Evolutionary conservation across 208 protist species (phyloP).

Genomic region (Dictyostelium gargantuum): DNA sequence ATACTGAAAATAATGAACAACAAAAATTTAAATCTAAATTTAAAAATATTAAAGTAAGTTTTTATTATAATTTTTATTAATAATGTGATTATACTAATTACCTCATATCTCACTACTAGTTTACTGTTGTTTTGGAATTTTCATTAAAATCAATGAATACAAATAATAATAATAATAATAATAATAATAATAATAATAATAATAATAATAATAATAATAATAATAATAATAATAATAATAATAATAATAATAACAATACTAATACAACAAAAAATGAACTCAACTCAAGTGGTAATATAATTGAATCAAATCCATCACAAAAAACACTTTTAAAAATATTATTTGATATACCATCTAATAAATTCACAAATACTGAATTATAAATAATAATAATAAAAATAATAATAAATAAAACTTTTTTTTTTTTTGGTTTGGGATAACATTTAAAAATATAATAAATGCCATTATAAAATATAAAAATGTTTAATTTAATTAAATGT

Average conservation of each 20-base stretch:
- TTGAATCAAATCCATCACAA: neutral
- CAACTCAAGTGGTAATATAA: neutral
- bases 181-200: neutral
- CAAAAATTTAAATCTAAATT: neutral
- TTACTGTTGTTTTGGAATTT: neutral
- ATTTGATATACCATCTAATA: slow-evolving; percentile 30
- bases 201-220: neutral
- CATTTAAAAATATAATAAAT: no score
- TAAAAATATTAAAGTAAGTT: neutral
- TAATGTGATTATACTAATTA: neutral
- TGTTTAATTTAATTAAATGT: neutral
- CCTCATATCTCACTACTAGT: neutral
- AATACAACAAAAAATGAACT: no score
- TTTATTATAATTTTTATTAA: neutral
- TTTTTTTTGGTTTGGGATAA: neutral
- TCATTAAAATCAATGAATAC: neutral
- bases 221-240: neutral
- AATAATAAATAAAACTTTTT: neutral
- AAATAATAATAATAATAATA: neutral
- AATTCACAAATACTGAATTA: slow-evolving; percentile 26
- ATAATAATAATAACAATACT: neutral
- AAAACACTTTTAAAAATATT: slow-evolving; percentile 18
- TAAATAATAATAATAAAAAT: neutral
- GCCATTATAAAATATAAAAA: neutral
- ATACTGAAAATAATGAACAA: neutral